Evolutionary conservation across 495 filamentous ascomycete genomes (phyloP).

Genomic region (Penicillium nucicola): DNA sequence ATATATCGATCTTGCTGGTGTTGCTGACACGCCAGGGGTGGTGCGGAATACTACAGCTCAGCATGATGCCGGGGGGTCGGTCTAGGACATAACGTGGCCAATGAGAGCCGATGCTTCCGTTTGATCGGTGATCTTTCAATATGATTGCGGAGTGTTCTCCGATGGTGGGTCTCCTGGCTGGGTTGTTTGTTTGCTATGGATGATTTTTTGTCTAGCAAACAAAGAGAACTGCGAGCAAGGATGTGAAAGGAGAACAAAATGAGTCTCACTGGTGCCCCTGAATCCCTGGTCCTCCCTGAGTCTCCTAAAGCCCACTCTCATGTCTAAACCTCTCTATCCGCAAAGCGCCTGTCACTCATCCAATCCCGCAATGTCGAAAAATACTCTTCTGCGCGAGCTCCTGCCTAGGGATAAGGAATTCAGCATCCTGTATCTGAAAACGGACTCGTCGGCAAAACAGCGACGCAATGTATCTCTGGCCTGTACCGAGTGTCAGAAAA

Average conservation of each 20-base stretch:
- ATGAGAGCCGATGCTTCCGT: neutral
- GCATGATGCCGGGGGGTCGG: no score
- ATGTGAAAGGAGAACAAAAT: neutral
- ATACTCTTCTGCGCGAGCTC: neutral
- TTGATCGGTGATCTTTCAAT: neutral
- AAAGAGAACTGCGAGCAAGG: no score
- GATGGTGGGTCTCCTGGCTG: neutral
- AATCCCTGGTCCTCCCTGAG: neutral
- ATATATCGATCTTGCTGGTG: no score
- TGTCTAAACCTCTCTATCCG: neutral
- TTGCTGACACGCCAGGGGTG: no score
- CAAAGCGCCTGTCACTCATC: neutral
- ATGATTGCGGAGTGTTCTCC: neutral
- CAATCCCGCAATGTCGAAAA: neutral
- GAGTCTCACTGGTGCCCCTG: neutral
- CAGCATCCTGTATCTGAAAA: neutral
- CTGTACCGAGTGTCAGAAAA: no score
- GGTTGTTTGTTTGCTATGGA: neutral
- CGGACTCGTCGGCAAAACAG: neutral
- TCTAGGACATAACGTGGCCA: neutral
- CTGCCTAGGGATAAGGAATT: neutral
- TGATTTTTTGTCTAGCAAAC: no score
- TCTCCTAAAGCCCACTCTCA: neutral
- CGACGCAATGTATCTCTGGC: no score
- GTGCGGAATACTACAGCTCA: no score